Evolutionary conservation across 2,329 filamentous ascomycete species (phyloP).

Genomic region (Venturia effusa): DNA sequence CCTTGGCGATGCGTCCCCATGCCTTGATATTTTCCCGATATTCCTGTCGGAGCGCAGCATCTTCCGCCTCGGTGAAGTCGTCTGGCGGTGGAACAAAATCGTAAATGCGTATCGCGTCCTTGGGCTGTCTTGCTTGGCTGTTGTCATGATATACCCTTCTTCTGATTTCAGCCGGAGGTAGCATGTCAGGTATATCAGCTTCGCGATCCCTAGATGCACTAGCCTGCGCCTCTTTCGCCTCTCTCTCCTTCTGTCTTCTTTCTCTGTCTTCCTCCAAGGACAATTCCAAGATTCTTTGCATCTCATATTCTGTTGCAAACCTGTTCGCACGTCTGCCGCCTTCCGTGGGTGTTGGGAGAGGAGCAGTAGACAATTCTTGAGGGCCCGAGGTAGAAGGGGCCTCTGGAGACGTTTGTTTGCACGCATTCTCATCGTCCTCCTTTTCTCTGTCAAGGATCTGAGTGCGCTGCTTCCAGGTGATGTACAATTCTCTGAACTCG

Average conservation of each 20-base stretch:
- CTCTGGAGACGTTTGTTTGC: slow-evolving; percentile 12
- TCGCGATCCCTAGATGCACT: slow-evolving; percentile 62
- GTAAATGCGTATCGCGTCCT: slow-evolving; percentile 58
- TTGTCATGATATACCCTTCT: slow-evolving; percentile 52
- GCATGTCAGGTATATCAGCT: slow-evolving; percentile 61
- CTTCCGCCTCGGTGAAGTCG: slow-evolving; percentile 64
- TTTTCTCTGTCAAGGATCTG: slow-evolving; percentile 8
- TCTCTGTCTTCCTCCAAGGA: slow-evolving; percentile 63
- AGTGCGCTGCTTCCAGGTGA: slow-evolving; percentile 24
- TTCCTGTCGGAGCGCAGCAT: slow-evolving; percentile 58
- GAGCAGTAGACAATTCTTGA: not conserved
- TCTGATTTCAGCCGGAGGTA: slow-evolving; percentile 48
- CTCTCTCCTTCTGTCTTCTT: slow-evolving; percentile 51
- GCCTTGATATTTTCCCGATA: slow-evolving; percentile 72
- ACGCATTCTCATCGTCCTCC: slow-evolving; percentile 4
- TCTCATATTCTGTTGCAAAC: slow-evolving; percentile 62
- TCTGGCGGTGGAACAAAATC: slow-evolving; percentile 62
- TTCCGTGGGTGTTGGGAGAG: slow-evolving; percentile 8
- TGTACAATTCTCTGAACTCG: slow-evolving; percentile 25
- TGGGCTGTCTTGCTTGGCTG: slow-evolving; percentile 53
- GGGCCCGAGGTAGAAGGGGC: not conserved
- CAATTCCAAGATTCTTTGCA: slow-evolving; percentile 61
- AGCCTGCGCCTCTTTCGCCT: slow-evolving; percentile 39
- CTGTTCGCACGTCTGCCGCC: slow-evolving; percentile 34
- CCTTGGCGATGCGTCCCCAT: slow-evolving; percentile 61